phyloP scores from a whole-genome alignment of 768 basidiomycete genomes.

The Terana coerulea region DNA sequence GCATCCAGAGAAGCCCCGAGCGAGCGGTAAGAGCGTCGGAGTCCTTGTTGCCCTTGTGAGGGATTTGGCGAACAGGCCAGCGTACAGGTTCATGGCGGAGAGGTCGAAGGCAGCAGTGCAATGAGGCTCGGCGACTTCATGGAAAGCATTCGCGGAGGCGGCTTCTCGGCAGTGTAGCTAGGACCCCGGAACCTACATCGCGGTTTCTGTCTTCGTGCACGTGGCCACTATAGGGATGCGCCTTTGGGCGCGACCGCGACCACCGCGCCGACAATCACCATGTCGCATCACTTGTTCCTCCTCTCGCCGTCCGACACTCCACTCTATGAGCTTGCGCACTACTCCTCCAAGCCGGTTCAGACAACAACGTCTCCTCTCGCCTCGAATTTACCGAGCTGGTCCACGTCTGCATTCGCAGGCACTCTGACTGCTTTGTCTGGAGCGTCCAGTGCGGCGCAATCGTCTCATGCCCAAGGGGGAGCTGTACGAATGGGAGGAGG shows the following conservation, averaged over 20 bases:
- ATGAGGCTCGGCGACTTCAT: background rate
- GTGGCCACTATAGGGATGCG: background rate
- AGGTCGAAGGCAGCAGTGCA: background rate
- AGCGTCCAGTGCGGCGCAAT: slow-evolving; percentile 70
- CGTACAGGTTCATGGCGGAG: background rate
- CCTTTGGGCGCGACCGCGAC: slow-evolving; percentile 3
- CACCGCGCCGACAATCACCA: slow-evolving; percentile 28
- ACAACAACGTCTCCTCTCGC: slow-evolving; percentile 63
- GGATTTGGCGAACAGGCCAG: background rate
- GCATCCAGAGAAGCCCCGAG: background rate
- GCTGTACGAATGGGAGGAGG: slow-evolving; percentile 71
- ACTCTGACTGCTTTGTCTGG: slow-evolving; percentile 85
- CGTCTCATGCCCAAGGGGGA: slow-evolving; percentile 57
- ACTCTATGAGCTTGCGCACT: slow-evolving; percentile 78
- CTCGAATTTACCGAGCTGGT: slow-evolving; percentile 85
- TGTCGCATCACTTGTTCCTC: slow-evolving; percentile 87
- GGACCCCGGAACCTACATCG: slow-evolving; percentile 4
- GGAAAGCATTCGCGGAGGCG: background rate
- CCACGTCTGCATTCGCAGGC: slow-evolving; percentile 87
- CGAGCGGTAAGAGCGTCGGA: background rate
- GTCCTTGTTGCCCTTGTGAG: background rate
- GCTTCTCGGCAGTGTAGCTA: background rate
- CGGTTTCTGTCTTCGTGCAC: background rate
- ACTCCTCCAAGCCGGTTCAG: slow-evolving; percentile 66
- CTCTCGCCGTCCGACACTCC: slow-evolving; percentile 86